These are phyloP conservation scores for Pseudogymnoascus sp. DNA, from an alignment of 2,329 filamentous ascomycete genomes.

Conservation along the genomic window DNA sequence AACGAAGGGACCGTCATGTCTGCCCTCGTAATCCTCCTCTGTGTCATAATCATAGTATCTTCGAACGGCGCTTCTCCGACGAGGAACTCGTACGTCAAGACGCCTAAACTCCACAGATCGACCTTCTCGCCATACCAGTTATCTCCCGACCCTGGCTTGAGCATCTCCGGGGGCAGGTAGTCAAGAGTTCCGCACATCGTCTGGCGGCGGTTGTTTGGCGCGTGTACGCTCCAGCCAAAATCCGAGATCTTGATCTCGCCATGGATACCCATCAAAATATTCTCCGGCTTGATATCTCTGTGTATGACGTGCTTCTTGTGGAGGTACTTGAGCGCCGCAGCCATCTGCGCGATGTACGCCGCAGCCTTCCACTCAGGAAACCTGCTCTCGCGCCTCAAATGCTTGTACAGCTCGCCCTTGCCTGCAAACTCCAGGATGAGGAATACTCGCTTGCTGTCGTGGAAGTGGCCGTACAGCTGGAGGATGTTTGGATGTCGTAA, in stretches of 20 bases:
- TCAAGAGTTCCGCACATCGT: conserved; percentile 97
- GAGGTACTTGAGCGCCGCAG: conserved; percentile 78
- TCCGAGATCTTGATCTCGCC: conserved; percentile 98
- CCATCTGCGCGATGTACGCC: conserved; percentile 70
- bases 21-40: conserved; percentile 75
- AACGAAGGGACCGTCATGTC: conserved; percentile 92
- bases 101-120: conserved; percentile 91
- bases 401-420: conserved; percentile 67
- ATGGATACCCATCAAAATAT: conserved; percentile 91
- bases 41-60: conserved; percentile 90
- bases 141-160: conserved; percentile 70
- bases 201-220: conserved; percentile 84
- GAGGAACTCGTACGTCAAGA: conserved; percentile 92
- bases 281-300: conserved; percentile 95
- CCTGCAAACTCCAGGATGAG: conserved; percentile 67
- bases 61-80: conserved; percentile 96
- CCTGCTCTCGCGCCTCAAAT: conserved; percentile 58
- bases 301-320: conserved; percentile 98
- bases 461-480: conserved; percentile 64
- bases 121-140: conserved; percentile 95
- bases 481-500: conserved; percentile 66
- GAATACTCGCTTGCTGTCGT: conserved; percentile 67
- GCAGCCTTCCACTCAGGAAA: conserved; percentile 68
- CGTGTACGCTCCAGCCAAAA: conserved; percentile 97
- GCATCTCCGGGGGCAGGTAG: conserved; percentile 97